These are phyloP conservation scores for Tricholoma bakamatsutake DNA, from an alignment of 768 basidiomycete genomes.

Conservation along the genomic window DNA sequence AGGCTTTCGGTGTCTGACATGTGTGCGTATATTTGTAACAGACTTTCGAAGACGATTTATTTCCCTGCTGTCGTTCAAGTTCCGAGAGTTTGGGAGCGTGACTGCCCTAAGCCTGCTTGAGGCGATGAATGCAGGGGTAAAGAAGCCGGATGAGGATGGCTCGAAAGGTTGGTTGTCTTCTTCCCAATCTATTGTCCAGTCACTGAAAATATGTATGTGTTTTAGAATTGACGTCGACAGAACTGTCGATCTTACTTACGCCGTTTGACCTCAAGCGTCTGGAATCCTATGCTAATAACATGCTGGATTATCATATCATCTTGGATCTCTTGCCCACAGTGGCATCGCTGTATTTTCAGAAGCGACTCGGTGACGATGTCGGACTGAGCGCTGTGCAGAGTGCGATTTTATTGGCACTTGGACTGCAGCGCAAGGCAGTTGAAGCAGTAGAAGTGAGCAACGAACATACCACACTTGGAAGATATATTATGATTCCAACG, in stretches of 20 bases:
- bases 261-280: constrained; percentile 96
- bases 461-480: not conserved
- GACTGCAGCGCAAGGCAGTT: constrained; percentile 82
- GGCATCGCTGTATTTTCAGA: constrained; percentile 82
- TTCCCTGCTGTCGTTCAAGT: constrained; percentile 85
- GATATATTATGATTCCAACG: not conserved
- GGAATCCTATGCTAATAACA: constrained; percentile 92
- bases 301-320: constrained; percentile 95
- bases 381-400: constrained; percentile 84
- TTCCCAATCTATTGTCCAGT: not conserved
- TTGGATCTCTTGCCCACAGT: constrained; percentile 84
- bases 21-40: constrained; percentile 21
- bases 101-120: constrained; percentile 86
- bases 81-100: constrained; percentile 88
- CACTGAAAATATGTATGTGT: not conserved
- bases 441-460: constrained; percentile 79
- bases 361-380: constrained; percentile 57
- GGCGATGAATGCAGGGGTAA: constrained; percentile 64
- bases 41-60: constrained; percentile 93
- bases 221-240: constrained; percentile 28
- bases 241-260: constrained; percentile 59
- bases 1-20: not conserved
- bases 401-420: constrained; percentile 84
- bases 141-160: constrained; percentile 34
- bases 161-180: constrained; percentile 27